Base-by-base conservation (phyloP, 176 grass and related monocot species). In the Zoysia pacifica region DNA sequence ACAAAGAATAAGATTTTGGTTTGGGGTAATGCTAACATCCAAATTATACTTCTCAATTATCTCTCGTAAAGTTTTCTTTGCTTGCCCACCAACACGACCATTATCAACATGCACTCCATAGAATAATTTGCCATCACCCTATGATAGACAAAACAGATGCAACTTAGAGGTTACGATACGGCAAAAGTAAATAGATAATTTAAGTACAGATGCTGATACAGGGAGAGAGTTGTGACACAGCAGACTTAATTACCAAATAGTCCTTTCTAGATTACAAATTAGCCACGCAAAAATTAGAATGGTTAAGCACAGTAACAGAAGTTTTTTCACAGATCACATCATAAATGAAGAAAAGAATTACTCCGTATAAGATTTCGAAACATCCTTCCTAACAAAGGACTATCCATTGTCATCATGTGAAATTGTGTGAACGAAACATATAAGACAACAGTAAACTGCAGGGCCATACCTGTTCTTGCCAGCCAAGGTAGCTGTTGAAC, bases 61-160 rank as follows among this genome's bases (percentile, higher is more conserved):
- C 42, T 91, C 88, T 76, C 92, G 87, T 68, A 99, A 82, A 70
- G 86, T 91, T 91, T 93, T 93, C 90, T 99, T 99, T 72, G 79
- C 78, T 37, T 70, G 86, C 37, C 92, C 96, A 48, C 81, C 81
- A n/a, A 99, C 86, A 50, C 96, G 96, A 18, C 96, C 96, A 77
- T 85, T 99, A 69, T 99, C 96, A 90, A 99, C 80, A 87, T 99
- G 92, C 47, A 99, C 82, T 63, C 96, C 96, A 58, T 91, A 99
- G 73, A 99, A 99, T 69, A 99, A 69, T 79, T 84, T 77, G 7
- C 96, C 92, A 91, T 99, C 90, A 74, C 96, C 96, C 96, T 99
- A 78, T 28, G 85, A 69, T 40, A 47, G 13, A 10, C 13, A 67
- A 43, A 71, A 42, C 16, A 70, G 48, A 78, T 18, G 39, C 58